These are phyloP conservation scores for Colletotrichum godetiae DNA, from an alignment of 2,329 filamentous ascomycete species.

Conservation along the genomic window DNA sequence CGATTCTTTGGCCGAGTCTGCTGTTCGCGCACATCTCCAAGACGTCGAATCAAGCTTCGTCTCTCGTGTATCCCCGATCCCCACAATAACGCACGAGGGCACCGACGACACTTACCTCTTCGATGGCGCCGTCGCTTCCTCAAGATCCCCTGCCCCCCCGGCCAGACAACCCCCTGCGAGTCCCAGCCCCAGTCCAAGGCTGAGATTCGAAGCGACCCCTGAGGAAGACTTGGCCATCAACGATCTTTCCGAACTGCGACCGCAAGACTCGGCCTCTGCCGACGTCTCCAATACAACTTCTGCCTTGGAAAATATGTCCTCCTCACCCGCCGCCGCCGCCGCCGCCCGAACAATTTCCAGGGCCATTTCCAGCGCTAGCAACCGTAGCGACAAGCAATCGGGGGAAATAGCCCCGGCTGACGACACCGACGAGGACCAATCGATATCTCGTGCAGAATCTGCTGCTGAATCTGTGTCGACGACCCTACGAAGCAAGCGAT, in stretches of 20 bases:
- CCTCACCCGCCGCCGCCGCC: slow-evolving; percentile 67
- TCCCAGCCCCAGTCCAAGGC: slow-evolving; percentile 35
- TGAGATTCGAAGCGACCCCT: slow-evolving; percentile 8
- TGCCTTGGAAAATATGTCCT: slow-evolving; percentile 63
- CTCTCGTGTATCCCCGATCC: slow-evolving; percentile 67
- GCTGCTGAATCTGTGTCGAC: slow-evolving; percentile 38
- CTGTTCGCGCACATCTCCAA: slow-evolving; percentile 66
- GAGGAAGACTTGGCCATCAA: slow-evolving; percentile 1
- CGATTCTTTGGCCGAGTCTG: slow-evolving; percentile 64
- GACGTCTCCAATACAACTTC: slow-evolving; percentile 57
- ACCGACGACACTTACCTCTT: slow-evolving; percentile 71
- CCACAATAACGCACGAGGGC: slow-evolving; percentile 56
- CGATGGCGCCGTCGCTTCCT: slow-evolving; percentile 51
- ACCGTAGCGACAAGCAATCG: slow-evolving; percentile 39
- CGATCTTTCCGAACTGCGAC: slow-evolving; percentile 29
- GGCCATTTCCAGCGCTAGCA: slow-evolving; percentile 59
- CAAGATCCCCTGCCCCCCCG: slow-evolving; percentile 50
- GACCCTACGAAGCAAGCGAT: slow-evolving; percentile 45
- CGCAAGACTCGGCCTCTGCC: slow-evolving; percentile 41
- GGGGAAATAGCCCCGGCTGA: slow-evolving; percentile 38
- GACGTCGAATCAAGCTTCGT: slow-evolving; percentile 76
- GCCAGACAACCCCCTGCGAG: slow-evolving; percentile 35
- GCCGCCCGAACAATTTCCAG: slow-evolving; percentile 65
- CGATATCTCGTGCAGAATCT: slow-evolving; percentile 45
- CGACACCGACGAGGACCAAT: slow-evolving; percentile 42